A percentile compares a stretch with the other conserved stretches of the same genome.
These are phyloP conservation scores for Fusarium ramigenum DNA, from an alignment of 2,329 filamentous ascomycete species.

Conservation along the genomic window DNA sequence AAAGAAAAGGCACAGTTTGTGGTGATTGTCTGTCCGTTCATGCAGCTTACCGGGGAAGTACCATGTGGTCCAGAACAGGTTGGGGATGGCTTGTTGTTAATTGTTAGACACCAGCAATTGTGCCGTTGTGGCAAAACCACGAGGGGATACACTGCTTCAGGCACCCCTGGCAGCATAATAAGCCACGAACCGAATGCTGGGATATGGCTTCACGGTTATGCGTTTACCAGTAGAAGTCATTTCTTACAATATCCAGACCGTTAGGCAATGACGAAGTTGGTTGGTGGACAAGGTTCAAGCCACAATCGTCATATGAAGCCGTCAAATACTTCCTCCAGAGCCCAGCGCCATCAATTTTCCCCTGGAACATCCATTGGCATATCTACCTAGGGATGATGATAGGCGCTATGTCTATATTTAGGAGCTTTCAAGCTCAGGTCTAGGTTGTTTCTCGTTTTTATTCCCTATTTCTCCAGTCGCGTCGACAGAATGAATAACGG, in stretches of 20 bases:
- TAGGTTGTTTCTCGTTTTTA: background rate
- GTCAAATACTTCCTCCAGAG: constrained; percentile 3
- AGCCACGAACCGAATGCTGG: constrained; percentile 26
- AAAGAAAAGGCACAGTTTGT: background rate
- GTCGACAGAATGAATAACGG: constrained; percentile 7
- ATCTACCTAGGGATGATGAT: constrained; percentile 23
- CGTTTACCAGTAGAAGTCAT: constrained; percentile 18
- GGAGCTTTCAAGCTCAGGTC: background rate
- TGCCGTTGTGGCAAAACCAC: constrained; percentile 1
- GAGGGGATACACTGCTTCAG: constrained; percentile 3
- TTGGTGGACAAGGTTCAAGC: constrained; percentile 28
- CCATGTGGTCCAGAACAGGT: background rate
- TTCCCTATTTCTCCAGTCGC: background rate
- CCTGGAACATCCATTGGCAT: constrained; percentile 33
- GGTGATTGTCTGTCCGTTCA: background rate
- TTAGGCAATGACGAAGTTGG: constrained; percentile 17
- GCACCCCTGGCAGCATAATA: constrained; percentile 23
- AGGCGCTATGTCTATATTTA: constrained; percentile 11
- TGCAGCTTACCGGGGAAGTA: background rate
- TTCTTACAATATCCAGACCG: constrained; percentile 25
- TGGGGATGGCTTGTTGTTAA: background rate
- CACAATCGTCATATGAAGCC: constrained; percentile 34
- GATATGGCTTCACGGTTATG: constrained; percentile 28
- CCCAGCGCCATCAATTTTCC: constrained; percentile 22
- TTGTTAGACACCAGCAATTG: background rate